phyloP scores from a whole-genome alignment of 768 basidiomycete species.

The Mycena polygramma region DNA sequence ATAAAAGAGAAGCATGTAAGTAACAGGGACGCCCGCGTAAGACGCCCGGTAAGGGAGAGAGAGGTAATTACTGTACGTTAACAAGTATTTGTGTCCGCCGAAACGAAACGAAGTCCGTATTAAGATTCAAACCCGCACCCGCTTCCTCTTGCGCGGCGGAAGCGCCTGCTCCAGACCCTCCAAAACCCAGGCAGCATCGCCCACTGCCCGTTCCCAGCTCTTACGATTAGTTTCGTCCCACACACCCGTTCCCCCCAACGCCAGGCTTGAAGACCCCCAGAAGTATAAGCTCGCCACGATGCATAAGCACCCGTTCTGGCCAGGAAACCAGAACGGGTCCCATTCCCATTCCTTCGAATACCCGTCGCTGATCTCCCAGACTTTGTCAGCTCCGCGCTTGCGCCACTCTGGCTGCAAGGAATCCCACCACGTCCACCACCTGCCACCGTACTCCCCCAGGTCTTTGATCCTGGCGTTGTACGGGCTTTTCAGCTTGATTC shows the following conservation, averaged over 20 bases:
- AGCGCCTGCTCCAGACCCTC: background rate
- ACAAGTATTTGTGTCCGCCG: no score
- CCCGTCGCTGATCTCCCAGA: background rate
- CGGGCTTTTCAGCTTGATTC: background rate
- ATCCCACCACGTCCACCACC: constrained; percentile 5
- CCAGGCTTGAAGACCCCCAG: background rate
- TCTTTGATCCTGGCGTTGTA: background rate
- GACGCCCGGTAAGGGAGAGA: no score
- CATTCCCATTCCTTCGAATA: background rate
- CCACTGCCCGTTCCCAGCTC: background rate
- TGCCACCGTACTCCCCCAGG: background rate
- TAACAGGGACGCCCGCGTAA: no score
- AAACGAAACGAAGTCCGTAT: no score
- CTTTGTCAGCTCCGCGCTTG: background rate
- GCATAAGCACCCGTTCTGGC: background rate
- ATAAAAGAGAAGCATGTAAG: no score
- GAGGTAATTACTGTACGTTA: no score
- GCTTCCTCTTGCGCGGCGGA: background rate
- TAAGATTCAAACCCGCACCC: background rate
- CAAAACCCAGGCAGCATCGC: background rate
- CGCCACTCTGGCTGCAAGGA: constrained; percentile 5
- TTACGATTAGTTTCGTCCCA: background rate
- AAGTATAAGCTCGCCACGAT: constrained; percentile 7
- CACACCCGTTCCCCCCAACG: background rate
- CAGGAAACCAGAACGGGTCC: background rate